Evolutionary conservation across 768 basidiomycete species (phyloP).

Genomic region (Ramaria sp.): DNA sequence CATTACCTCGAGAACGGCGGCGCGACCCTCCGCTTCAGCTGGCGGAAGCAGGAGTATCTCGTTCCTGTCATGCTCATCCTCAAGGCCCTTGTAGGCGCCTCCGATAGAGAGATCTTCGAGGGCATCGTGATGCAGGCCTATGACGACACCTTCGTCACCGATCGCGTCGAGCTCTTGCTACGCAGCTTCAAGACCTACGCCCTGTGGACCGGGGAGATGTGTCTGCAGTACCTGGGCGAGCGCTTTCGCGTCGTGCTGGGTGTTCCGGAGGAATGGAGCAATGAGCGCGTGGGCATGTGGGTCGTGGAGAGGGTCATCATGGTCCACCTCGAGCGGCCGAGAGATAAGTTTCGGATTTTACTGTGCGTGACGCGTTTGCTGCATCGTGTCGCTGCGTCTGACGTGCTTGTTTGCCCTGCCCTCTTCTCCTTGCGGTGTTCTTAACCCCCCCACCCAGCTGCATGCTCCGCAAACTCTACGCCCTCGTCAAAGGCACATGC

Average conservation of each 20-base stretch:
- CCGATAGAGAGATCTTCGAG: constrained; percentile 95
- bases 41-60: constrained; percentile 97
- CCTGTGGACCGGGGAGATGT: constrained; percentile 80
- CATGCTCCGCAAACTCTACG: constrained; percentile 94
- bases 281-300: constrained; percentile 70
- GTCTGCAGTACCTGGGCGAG: constrained; percentile 89
- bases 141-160: constrained; percentile 93
- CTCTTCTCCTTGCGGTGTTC: too few relatives aligned
- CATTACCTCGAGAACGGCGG: constrained; percentile 96
- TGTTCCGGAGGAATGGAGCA: constrained; percentile 89
- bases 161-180: constrained; percentile 88
- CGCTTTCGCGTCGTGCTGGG: constrained; percentile 91
- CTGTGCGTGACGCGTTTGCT: constrained; percentile 44
- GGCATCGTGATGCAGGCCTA: constrained; percentile 95
- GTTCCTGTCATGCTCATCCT: constrained; percentile 95
- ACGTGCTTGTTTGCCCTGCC: too few relatives aligned
- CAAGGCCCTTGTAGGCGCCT: constrained; percentile 84
- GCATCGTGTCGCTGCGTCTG: too few relatives aligned
- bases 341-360: constrained; percentile 93
- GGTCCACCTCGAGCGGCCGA: constrained; percentile 76
- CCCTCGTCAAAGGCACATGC: constrained; percentile 81
- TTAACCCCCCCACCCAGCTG: too few relatives aligned
- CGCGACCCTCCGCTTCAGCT: constrained; percentile 93
- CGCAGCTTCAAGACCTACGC: constrained; percentile 93
- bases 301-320: constrained; percentile 78